phyloP scores from a whole-genome alignment of 768 basidiomycete genomes.

The Infundibulicybe gibba region DNA sequence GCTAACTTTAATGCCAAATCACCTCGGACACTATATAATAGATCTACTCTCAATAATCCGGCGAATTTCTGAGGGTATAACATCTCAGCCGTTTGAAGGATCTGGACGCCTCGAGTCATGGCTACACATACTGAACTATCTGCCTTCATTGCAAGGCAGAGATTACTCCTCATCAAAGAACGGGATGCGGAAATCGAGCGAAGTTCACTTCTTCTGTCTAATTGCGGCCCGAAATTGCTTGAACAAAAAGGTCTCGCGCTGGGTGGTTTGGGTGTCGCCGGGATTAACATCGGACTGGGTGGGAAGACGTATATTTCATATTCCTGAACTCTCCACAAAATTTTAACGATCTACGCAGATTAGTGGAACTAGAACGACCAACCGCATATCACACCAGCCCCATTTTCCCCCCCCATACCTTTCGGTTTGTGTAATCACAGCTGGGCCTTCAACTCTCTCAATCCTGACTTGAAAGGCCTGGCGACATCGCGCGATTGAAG shows the following conservation, averaged over 20 bases:
- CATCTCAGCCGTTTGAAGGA: neutral
- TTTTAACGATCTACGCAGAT: slow-evolving; percentile 40
- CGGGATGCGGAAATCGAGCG: slow-evolving; percentile 83
- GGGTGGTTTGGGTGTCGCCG: slow-evolving; percentile 64
- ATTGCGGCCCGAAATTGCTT: slow-evolving; percentile 80
- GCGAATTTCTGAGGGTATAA: neutral
- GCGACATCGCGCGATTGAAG: slow-evolving; percentile 88
- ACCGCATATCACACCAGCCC: slow-evolving; percentile 71
- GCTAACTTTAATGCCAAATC: too few relatives aligned
- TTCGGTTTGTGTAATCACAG: slow-evolving; percentile 48
- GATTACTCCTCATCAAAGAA: slow-evolving; percentile 64
- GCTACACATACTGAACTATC: slow-evolving; percentile 33
- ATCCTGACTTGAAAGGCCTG: slow-evolving; percentile 48
- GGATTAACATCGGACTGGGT: slow-evolving; percentile 82
- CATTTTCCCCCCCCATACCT: slow-evolving; percentile 80
- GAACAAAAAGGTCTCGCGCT: slow-evolving; percentile 86
- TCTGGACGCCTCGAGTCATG: slow-evolving; percentile 12
- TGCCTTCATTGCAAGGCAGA: slow-evolving; percentile 67
- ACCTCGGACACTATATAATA: neutral
- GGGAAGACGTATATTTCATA: slow-evolving; percentile 76
- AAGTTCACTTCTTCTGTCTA: slow-evolving; percentile 73
- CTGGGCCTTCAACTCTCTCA: slow-evolving; percentile 2
- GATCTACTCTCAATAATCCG: neutral
- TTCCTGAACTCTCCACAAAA: slow-evolving; percentile 1
- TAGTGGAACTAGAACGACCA: slow-evolving; percentile 85